Base-by-base conservation (phyloP, 2,329 filamentous ascomycete species). In the Colletotrichum cordylinicola region DNA sequence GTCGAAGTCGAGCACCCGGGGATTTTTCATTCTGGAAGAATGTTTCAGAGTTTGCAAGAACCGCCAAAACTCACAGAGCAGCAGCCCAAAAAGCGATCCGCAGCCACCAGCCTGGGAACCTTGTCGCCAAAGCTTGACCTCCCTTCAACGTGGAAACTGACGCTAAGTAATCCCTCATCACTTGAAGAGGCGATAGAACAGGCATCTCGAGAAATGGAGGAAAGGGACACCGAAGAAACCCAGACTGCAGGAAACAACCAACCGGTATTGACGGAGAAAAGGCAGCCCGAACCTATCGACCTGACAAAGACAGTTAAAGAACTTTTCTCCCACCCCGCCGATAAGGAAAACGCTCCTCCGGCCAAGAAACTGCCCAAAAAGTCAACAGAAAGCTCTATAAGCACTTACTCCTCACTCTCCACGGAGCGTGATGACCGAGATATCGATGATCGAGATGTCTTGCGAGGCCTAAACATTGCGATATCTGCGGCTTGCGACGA, bases 401-500 rank as follows among this genome's bases (percentile, higher is more conserved):
- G 76, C 72, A 68, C 69, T 75, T 55, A 77, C 18, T 56, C 9
- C 24, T 60, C 61, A 10, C 77, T 79, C 29, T 55, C 29, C 81
- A 82, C 77, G 21, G 83, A 84, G 33, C 78, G 82, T n/a, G 83
- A 85, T 9, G 85, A 87, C 71, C 78, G 78, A 15, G 80, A 84
- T 43, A 86, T 90, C 35, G 82, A 82, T 29, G 87, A 91, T 79
- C 84, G 86, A 61, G 88, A 91, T 79, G 87, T 92, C 4, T 85
- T 92, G 65, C 85, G 87, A 67, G 91, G 90, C 0, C 82, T 92
- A 13, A 88, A 89, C 75, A 86, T 92, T 52, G 90, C 90, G 7
- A 87, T 89, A 35, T 88, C 88, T 7, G 91, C 90, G 13, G 90
- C 90, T 6, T 91, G 90, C 66, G 88, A 92, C 71, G 87, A 90